Base-by-base conservation (phyloP, 2,329 filamentous ascomycete genomes). In the Thelonectria discophora region DNA sequence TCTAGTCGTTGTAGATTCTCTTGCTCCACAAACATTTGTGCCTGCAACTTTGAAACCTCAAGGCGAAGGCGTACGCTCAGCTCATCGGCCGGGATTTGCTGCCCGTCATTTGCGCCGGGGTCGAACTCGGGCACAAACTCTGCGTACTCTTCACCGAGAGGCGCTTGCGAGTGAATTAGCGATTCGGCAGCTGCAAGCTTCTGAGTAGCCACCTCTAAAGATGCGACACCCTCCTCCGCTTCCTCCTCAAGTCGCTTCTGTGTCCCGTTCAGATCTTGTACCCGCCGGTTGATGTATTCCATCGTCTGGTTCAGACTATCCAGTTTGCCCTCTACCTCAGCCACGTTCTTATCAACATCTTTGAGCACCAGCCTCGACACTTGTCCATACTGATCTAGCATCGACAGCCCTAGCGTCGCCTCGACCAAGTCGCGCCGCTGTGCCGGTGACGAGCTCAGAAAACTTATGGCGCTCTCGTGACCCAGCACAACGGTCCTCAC, bases 381-480 rank as follows among this genome's bases (percentile, higher is more conserved):
- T 1, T 58, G 18, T 0, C n/a, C 57, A 24, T 60, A 69, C 0
- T 58, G 40, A 34, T 70, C 64, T 4, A 69, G n/a, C 10, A 64
- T 59, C 1, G 65, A 64, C 7, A 70, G 46, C 6, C 67, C 67
- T 1, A 70, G 66, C 1, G 66, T 63, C 17, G 58, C 20, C 39
- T 70, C 68, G 3, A 66, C 68, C 18, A 70, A 12, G 5, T 62
- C 42, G 1, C 65, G 54, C 18, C 58, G 42, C 10, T 69, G 43
- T 4, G n/a, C 0, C 52, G 9, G 15, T 3, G 17, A 59, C 15
- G 63, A 68, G 54, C 30, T 70, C 3, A 70, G 8, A 37, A 70
- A 68, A 21, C 68, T 66, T 4, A 58, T 49, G 5, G 66, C 60
- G 13, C 66, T 70, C 18, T 69, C 66, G 4, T 70, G 63, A 30